Base-by-base conservation (phyloP, 108 stramenopile genomes). In the Cyclotella kingstonii region DNA sequence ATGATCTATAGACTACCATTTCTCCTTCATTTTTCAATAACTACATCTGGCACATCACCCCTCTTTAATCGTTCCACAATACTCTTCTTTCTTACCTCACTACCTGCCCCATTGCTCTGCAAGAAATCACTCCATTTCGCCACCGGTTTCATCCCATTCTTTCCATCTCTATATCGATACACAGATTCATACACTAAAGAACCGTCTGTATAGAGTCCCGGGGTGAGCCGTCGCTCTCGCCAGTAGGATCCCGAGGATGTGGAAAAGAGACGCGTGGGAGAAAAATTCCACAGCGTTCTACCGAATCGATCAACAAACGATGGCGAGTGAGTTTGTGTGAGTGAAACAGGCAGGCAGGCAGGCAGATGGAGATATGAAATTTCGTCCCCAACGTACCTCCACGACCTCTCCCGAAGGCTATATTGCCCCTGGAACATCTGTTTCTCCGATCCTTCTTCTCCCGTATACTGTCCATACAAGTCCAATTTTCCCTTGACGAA, bases 131-230 rank as follows among this genome's bases (percentile, higher is more conserved):
- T 50, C 31, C 89, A 61, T 15, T 68, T 80, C 6, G 79, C 80
- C 17, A 86, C 64, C 2, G 70, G 73, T 39, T 86, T 79, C 81
- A 90, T 85, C 0, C 92, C 92, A 59, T 89, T 90, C 44, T 84
- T 81, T 43, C 92, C 92, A 60, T 87, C 87, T 8, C 72, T 49
- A 68, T 90, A 94, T 45, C 86, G 58, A 50, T 94, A 94, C 0
- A 81, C 66, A 9, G 84, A 36, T 60, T 94, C 92, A 54, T 81
- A 94, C 4, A 94, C 89, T 10, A 21, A 70, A 2, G 21, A 53
- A 1, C 92, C 92, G 45, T 94, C 92, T 5, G 92, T 94, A 65
- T 94, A 94, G 18, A 94, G 46, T 0, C 92, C 92, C 0, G 82
- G 79, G n/a, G 70, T 73, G 8, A 94, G 49, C 12, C 92, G 82